Percentiles rank a stretch among this genome's conserved stretches.
These are phyloP conservation scores for Blastobotrys indianensis DNA, from an alignment of 1,139 yeast species.

Conservation along the genomic window DNA sequence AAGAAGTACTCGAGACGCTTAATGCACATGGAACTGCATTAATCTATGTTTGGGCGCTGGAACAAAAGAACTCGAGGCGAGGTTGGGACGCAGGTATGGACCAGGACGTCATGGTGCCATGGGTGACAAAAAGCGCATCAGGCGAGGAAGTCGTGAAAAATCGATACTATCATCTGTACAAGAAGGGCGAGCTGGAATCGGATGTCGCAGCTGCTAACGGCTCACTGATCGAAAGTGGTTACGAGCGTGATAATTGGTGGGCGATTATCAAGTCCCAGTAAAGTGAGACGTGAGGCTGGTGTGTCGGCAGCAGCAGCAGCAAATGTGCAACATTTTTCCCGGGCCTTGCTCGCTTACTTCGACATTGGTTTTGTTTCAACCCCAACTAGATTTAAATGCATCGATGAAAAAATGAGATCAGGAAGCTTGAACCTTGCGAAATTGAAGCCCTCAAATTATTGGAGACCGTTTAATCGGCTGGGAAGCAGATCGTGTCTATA, in stretches of 20 bases:
- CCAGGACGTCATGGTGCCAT: conserved; percentile 91
- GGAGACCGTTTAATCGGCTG: too few species aligned
- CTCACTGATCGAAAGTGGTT: conserved; percentile 61
- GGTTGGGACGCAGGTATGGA: conserved; percentile 88
- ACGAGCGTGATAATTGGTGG: conserved; percentile 97
- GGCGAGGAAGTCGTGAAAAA: conserved; percentile 50
- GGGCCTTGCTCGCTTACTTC: not conserved
- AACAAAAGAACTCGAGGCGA: conserved; percentile 77
- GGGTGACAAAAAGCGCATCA: conserved; percentile 51
- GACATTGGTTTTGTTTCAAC: not conserved
- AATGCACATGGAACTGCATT: conserved; percentile 60
- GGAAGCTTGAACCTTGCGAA: too few species aligned
- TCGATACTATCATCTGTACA: conserved; percentile 83
- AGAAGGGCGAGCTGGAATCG: conserved; percentile 69
- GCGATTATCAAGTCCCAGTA: conserved; percentile 40
- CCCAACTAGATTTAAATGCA: too few species aligned
- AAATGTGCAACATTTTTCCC: too few species aligned
- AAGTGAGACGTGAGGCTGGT: not conserved
- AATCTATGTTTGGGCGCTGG: conserved; percentile 94
- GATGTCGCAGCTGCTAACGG: conserved; percentile 70
- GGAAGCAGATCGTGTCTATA: too few species aligned
- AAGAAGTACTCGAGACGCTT: conserved; percentile 57
- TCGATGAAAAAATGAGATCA: too few species aligned
- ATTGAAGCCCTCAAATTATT: too few species aligned
- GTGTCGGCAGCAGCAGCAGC: too few species aligned